A percentile compares a stretch with the other conserved stretches of the same genome.
Evolutionary conservation across 2,329 filamentous ascomycete genomes (phyloP).

Genomic region (Salinomyces thailandicus): DNA sequence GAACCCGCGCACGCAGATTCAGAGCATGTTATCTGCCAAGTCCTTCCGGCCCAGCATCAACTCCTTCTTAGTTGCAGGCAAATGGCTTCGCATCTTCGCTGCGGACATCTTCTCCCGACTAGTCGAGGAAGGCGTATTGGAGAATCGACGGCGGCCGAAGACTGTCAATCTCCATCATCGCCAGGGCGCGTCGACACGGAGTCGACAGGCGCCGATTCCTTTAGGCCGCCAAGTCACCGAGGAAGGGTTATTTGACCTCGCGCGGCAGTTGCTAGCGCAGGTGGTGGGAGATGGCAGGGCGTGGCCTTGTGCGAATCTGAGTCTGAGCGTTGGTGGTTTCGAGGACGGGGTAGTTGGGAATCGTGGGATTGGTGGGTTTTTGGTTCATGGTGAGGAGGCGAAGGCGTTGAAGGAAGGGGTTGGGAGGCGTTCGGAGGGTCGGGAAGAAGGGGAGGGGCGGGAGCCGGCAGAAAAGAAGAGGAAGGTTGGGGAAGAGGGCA

Average conservation of each 20-base stretch:
- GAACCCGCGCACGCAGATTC: slow-evolving; percentile 83
- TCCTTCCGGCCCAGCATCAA: slow-evolving; percentile 81
- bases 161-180: slow-evolving; percentile 78
- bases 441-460: slow-evolving; percentile 7
- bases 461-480: slow-evolving; percentile 26
- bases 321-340: slow-evolving; percentile 80
- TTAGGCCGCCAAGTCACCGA: slow-evolving; percentile 65
- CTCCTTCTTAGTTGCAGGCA: slow-evolving; percentile 62
- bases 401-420: slow-evolving; percentile 33
- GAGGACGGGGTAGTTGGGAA: slow-evolving; percentile 80
- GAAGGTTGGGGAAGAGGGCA: slow-evolving; percentile 23
- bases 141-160: slow-evolving; percentile 76
- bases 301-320: slow-evolving; percentile 89
- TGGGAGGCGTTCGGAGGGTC: slow-evolving; percentile 11
- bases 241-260: slow-evolving; percentile 59
- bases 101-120: slow-evolving; percentile 85
- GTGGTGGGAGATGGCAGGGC: slow-evolving; percentile 65
- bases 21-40: slow-evolving; percentile 94
- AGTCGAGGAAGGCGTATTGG: slow-evolving; percentile 79
- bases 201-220: slow-evolving; percentile 66
- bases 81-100: slow-evolving; percentile 84
- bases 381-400: slow-evolving; percentile 57
- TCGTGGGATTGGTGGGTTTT: slow-evolving; percentile 72
- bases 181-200: slow-evolving; percentile 61
- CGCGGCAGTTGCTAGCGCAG: slow-evolving; percentile 65